Conservation (phyloP, 129 eudicot genomes). For the Arctium minus region DNA sequence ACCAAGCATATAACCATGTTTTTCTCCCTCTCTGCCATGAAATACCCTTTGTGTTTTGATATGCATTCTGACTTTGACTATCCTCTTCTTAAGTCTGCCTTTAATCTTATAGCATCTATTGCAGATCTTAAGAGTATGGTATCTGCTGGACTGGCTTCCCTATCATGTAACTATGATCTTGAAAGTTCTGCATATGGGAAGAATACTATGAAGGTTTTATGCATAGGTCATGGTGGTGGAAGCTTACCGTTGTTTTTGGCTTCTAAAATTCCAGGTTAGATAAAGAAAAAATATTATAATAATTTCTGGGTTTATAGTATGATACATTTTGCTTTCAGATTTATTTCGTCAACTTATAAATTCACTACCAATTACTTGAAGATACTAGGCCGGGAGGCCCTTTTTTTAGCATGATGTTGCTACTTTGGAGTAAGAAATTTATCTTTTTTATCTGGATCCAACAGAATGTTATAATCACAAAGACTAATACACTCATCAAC, state of each 20-base stretch:
- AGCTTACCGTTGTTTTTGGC: slow-evolving; percentile 91
- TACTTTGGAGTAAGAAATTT: background rate
- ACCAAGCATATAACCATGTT: background rate
- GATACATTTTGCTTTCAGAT: background rate
- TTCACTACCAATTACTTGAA: background rate
- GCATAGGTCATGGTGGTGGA: slow-evolving; percentile 98
- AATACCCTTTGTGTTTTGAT: background rate
- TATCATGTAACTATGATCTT: slow-evolving; percentile 61
- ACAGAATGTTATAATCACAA: background rate
- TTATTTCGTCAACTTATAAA: background rate
- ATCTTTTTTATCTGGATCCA: background rate
- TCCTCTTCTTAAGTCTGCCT: background rate
- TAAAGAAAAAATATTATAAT: background rate
- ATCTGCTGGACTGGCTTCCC: slow-evolving; percentile 70
- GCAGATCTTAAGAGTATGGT: slow-evolving; percentile 93
- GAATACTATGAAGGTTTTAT: slow-evolving; percentile 61
- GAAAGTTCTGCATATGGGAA: slow-evolving; percentile 44
- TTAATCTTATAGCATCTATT: slow-evolving; percentile 2
- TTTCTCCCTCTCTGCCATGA: background rate
- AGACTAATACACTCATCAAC: background rate
- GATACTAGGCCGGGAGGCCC: background rate
- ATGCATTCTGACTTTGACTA: background rate
- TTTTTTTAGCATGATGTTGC: background rate
- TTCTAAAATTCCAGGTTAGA: slow-evolving; percentile 64
- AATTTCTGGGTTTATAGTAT: background rate